Conservation (phyloP, 495 filamentous ascomycete genomes). For the Apiosordaria backusii region DNA sequence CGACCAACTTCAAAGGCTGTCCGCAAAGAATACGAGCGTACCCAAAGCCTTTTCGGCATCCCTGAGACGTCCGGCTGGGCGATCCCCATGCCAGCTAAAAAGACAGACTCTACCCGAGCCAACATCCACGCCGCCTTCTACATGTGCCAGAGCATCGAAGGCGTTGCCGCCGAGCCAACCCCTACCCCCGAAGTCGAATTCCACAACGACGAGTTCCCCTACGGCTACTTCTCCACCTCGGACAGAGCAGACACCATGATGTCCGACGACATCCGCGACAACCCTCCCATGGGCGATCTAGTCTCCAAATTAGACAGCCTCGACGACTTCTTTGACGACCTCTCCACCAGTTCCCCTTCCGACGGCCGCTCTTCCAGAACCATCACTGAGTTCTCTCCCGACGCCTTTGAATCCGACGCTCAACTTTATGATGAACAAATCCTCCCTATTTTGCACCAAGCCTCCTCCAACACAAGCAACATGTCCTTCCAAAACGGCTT, state of each 20-base stretch:
- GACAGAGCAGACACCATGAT: slow-evolving; percentile 82
- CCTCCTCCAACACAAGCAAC: slow-evolving; percentile 48
- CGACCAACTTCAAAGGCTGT: slow-evolving; percentile 74
- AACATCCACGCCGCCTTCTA: slow-evolving; percentile 98
- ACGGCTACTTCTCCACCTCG: slow-evolving; percentile 67
- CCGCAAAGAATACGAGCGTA: slow-evolving; percentile 90
- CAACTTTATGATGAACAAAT: slow-evolving; percentile 93
- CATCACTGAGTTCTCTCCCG: slow-evolving; percentile 59
- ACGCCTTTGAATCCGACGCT: slow-evolving; percentile 68
- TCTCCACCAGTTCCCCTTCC: slow-evolving; percentile 50
- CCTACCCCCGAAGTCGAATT: slow-evolving; percentile 88
- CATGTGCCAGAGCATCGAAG: slow-evolving; percentile 61
- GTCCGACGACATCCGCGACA: slow-evolving; percentile 75
- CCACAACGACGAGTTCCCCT: slow-evolving; percentile 79
- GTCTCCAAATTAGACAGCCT: slow-evolving; percentile 87
- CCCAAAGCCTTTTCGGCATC: slow-evolving; percentile 92
- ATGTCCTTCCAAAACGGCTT: slow-evolving; percentile 85
- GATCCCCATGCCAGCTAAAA: slow-evolving; percentile 85
- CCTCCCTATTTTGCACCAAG: slow-evolving; percentile 80
- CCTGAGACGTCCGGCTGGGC: slow-evolving; percentile 96
- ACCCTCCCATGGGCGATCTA: slow-evolving; percentile 72
- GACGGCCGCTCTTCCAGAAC: slow-evolving; percentile 58
- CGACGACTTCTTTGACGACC: slow-evolving; percentile 88
- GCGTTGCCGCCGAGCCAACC: slow-evolving; percentile 59
- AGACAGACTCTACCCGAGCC: slow-evolving; percentile 74